Evolutionary conservation across 2,329 filamentous ascomycete species (phyloP), one percentile per base, ranked within the genome.

Genomic region (Colletotrichum sp.): DNA sequence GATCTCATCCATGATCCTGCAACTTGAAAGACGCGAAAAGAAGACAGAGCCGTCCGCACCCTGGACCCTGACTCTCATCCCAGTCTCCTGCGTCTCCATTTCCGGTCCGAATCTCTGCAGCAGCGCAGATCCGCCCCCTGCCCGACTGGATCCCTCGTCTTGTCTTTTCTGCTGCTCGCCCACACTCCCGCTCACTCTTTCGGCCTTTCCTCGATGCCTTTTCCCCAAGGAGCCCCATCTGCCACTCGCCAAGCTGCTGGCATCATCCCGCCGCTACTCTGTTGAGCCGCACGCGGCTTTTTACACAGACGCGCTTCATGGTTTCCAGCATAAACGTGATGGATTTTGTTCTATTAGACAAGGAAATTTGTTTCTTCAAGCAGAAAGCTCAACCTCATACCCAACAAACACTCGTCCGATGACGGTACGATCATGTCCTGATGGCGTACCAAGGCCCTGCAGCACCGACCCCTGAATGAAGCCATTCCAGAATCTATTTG

Each of bases 171-270:
- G 43, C 43, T 32, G 21, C 8, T 67, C 72, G 72, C 68, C 48
- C 67, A 34, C 36, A 75, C 30, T 57, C n/a, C 68, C 72, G 72
- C 72, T 75, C 48, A 15, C 68, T 75, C 13, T n/a, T 55, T 75
- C 72, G 68, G 72, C 36, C 68, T 55, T 72, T 75, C 72, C 38
- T 75, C 68, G 72, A 60, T 72, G 48, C 61, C 16, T 71, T 52
- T 72, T 24, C n/a, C 15, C 30, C 24, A 8, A 32, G 24, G 68
- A 30, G 71, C 55, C 15, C 71, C 57, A 52, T 28, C 63, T 43
- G 58, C 28, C 58, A 21, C 55, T 15, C 28, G 67, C 67, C 57
- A 55, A 61, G 34, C 58, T 55, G 6, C 36, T 52, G 57, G 68
- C 57, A 63, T 57, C 48, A 68, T 36, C 66, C 70, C 52, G 24